Percentiles rank a stretch among this genome's conserved stretches.
Evolutionary conservation across 345 rosid genomes (phyloP).

Genomic region (Geranium rotundifolium): DNA sequence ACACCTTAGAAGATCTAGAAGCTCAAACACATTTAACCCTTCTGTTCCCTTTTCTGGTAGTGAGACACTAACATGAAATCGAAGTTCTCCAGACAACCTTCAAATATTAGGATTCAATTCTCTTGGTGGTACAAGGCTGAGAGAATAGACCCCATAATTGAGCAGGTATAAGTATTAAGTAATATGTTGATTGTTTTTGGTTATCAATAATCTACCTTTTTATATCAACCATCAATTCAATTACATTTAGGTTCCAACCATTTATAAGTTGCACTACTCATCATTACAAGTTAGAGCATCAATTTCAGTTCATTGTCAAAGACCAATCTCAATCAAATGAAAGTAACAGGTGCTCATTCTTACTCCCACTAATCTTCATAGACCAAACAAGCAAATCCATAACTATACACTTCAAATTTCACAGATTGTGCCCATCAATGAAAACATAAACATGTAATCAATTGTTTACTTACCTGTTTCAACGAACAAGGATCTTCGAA

Average conservation of each 20-base stretch:
- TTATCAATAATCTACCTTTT: no score
- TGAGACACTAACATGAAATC: not conserved
- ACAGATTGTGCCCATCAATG: not conserved
- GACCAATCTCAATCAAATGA: not conserved
- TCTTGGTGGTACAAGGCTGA: not conserved
- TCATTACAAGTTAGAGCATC: not conserved
- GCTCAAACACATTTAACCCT: not conserved
- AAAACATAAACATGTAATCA: not conserved
- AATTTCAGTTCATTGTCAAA: not conserved
- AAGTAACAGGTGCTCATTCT: not conserved
- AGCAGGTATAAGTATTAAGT: not conserved
- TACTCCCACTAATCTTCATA: not conserved
- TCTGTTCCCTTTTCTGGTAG: no score
- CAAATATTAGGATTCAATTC: not conserved
- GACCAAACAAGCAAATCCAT: not conserved
- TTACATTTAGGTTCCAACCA: not conserved
- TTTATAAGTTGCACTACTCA: not conserved
- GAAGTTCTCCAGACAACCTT: not conserved
- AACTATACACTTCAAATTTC: not conserved
- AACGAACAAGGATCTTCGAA: constrained; percentile 77
- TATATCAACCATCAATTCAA: no score
- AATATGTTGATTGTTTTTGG: not conserved
- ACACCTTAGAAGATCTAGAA: not conserved
- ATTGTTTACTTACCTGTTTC: constrained; percentile 36
- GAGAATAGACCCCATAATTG: not conserved